Conservation (phyloP, 2,329 filamentous ascomycete species). For the Lachnellula cervina region DNA sequence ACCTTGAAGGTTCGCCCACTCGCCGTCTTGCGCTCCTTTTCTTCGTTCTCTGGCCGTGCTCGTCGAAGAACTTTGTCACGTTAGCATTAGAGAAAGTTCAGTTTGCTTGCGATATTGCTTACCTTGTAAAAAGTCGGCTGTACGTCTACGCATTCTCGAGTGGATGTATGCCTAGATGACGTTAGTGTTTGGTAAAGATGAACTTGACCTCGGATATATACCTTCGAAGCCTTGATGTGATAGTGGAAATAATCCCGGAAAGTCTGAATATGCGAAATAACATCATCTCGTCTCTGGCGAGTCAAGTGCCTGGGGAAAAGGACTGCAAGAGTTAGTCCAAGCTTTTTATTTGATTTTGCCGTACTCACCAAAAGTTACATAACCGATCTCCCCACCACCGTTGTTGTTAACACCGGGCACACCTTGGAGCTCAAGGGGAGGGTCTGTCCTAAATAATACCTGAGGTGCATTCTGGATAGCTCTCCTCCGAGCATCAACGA, state of each 20-base stretch:
- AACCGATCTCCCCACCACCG: slow-evolving; percentile 83
- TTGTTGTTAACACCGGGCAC: slow-evolving; percentile 75
- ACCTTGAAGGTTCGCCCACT: slow-evolving; percentile 83
- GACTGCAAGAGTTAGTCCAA: slow-evolving; percentile 47
- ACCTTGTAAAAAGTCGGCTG: slow-evolving; percentile 97
- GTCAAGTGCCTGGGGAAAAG: slow-evolving; percentile 94
- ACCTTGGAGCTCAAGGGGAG: slow-evolving; percentile 83
- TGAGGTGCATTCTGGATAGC: slow-evolving; percentile 98
- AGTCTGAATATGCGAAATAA: slow-evolving; percentile 98
- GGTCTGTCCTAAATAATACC: slow-evolving; percentile 92
- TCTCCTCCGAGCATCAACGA: slow-evolving; percentile 90
- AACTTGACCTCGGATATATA: slow-evolving; percentile 28
- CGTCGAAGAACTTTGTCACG: slow-evolving; percentile 73
- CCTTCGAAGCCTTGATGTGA: slow-evolving; percentile 98
- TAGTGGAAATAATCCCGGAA: slow-evolving; percentile 99
- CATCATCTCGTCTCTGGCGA: slow-evolving; percentile 82
- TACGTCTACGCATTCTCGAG: slow-evolving; percentile 94
- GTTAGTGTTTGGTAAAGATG: not conserved
- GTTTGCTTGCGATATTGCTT: slow-evolving; percentile 29
- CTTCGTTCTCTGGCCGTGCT: slow-evolving; percentile 90
- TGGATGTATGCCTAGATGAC: slow-evolving; percentile 79
- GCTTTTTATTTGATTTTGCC: slow-evolving; percentile 14
- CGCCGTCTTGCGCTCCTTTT: slow-evolving; percentile 96
- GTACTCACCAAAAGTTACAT: slow-evolving; percentile 85
- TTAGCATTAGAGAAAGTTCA: slow-evolving; percentile 31